Conservation (phyloP, 2,329 filamentous ascomycete genomes). For the Penicillium sumatraense region DNA sequence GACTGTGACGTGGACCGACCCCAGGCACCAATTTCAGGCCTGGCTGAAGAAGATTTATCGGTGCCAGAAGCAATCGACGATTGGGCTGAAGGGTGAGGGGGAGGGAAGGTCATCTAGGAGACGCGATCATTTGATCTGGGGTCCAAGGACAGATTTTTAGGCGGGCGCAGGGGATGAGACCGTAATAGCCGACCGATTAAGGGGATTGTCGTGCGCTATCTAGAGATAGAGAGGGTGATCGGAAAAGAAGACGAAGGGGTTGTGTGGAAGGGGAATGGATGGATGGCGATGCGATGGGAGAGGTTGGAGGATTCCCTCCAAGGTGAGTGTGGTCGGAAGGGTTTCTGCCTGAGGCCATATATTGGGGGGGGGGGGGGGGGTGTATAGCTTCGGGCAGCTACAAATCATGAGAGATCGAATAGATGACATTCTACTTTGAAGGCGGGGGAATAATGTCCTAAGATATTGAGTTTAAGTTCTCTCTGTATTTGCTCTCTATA, state of each 20-base stretch:
- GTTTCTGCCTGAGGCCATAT: slow-evolving; percentile 29
- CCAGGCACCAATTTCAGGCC: slow-evolving; percentile 60
- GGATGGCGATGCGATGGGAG: slow-evolving; percentile 25
- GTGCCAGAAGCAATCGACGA: slow-evolving; percentile 57
- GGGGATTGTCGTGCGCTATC: slow-evolving; percentile 12
- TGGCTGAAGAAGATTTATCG: slow-evolving; percentile 52
- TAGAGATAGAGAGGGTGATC: slow-evolving; percentile 12
- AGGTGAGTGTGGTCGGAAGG: slow-evolving; percentile 29
- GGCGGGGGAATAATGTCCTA: no score
- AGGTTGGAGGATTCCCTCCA: slow-evolving; percentile 25
- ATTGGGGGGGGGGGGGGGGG: slow-evolving; percentile 9
- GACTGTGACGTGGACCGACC: slow-evolving; percentile 60
- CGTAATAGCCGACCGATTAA: slow-evolving; percentile 19
- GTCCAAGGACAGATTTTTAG: slow-evolving; percentile 43
- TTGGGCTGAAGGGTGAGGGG: slow-evolving; percentile 56
- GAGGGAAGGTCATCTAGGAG: slow-evolving; percentile 62
- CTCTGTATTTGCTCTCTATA: no score
- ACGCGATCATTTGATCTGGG: slow-evolving; percentile 56
- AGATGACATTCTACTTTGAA: no score
- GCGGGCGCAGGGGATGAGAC: slow-evolving; percentile 21
- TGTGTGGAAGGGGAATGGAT: slow-evolving; percentile 21
- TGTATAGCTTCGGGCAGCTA: slow-evolving; percentile 22
- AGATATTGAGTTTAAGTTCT: no score
- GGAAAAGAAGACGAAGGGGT: slow-evolving; percentile 16
- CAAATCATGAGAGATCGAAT: no score